These are phyloP conservation scores for Calamus simplicifolius DNA, from an alignment of 176 grass and related monocot genomes.

Conservation along the genomic window DNA sequence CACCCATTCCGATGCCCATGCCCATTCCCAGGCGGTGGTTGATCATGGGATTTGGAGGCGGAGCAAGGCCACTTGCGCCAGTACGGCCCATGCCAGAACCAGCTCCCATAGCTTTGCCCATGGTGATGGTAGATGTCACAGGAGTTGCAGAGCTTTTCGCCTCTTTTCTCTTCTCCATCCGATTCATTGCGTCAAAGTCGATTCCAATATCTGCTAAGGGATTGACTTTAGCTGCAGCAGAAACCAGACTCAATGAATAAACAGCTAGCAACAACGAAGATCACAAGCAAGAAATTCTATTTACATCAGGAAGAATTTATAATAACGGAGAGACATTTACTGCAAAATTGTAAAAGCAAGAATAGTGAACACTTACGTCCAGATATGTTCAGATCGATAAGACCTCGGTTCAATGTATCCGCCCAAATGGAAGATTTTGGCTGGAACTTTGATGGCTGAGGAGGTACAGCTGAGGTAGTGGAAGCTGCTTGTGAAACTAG, in stretches of 20 bases:
- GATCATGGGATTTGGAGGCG: constrained; percentile 50
- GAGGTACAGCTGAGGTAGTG: constrained; percentile 37
- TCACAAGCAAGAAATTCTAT: no score
- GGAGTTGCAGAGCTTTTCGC: constrained; percentile 56
- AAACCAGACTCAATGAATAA: not conserved
- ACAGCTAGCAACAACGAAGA: no score
- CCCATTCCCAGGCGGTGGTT: constrained; percentile 27
- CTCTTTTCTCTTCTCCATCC: constrained; percentile 86
- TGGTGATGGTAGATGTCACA: constrained; percentile 58
- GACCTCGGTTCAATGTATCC: constrained; percentile 81
- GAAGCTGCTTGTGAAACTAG: constrained; percentile 40
- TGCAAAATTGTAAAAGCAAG: not conserved
- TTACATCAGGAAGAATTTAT: no score
- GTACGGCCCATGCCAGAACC: constrained; percentile 68
- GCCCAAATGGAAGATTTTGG: constrained; percentile 85
- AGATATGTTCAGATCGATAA: constrained; percentile 96
- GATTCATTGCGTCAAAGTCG: constrained; percentile 94
- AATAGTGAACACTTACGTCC: constrained; percentile 50
- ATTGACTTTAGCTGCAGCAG: constrained; percentile 67
- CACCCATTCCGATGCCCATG: constrained; percentile 7
- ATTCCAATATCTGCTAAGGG: constrained; percentile 88
- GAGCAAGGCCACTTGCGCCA: constrained; percentile 32
- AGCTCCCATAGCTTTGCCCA: constrained; percentile 96
- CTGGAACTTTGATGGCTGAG: constrained; percentile 63
- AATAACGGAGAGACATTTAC: no score